Evolutionary conservation across 305 asterid species (phyloP), one percentile per base, ranked within the genome.

Genomic region (Fraxinus sp.): DNA sequence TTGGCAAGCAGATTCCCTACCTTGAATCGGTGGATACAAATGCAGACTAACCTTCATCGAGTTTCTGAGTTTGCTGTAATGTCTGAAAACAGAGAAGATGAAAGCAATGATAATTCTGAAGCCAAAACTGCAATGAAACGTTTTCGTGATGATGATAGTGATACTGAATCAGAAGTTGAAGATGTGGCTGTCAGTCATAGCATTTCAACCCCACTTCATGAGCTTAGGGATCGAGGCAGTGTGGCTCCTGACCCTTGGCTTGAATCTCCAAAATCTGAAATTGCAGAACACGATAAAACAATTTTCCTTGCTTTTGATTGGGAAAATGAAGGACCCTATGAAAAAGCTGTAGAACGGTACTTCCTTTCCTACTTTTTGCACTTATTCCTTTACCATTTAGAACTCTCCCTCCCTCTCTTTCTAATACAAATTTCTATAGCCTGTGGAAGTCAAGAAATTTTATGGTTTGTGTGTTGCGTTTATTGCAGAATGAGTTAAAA

Each of bases 21-120:
- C 82, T 88, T 96, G 93, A 94, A 96, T 83, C 97, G 98, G 84
- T 96, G 99, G 99, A 96, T 94, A 81, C 98, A 94, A 90, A 88
- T 96, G 97, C 99, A 96, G 89, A 94, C 95, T 78, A 96, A 94
- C 87, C 98, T 94, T 85, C 99, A 96, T 84, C 94, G 97, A 86
- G 92, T 96, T 86, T 93, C 97, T 14, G 99, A 94, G 89, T 92
- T 94, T 89, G 97, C 99, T 79, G 96, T 93, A 82, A 91, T 87
- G 95, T 80, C 90, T 64, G 97, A 92, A 80, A 91, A 87, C 83
- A 89, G 89, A 84, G 78, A 82, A 83, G 88, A 87, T 80, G 92
- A 87, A 73, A 83, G 78, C 81, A 86, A 85, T 68, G 95, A 87
- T 80, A 88, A 88, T 81, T 78, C 89, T 79, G 91, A 86, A 80